Conservation (phyloP, 192 early-diverging fungal genomes). For the Phycomyces nitens region DNA sequence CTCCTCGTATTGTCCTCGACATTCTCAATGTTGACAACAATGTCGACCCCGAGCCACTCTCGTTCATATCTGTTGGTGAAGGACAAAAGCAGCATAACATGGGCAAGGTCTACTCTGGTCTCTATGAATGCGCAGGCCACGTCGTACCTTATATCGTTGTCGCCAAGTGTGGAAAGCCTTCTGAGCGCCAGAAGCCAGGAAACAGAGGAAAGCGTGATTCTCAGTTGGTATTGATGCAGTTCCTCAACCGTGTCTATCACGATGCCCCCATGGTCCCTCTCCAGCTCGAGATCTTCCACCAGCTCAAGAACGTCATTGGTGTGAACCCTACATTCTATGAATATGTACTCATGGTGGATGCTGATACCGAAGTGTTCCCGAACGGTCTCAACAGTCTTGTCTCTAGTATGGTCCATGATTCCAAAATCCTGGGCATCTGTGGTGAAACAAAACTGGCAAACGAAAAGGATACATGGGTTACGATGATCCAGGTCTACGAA, state of each 20-base stretch:
- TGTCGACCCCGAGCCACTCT: conserved; percentile 71
- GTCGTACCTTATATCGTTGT: conserved; percentile 93
- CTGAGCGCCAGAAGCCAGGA: conserved; percentile 82
- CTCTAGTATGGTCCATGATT: conserved; percentile 84
- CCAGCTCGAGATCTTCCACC: conserved; percentile 97
- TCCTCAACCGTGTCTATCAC: conserved; percentile 95
- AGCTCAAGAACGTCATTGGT: conserved; percentile 98
- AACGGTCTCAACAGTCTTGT: conserved; percentile 91
- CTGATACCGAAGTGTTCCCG: conserved; percentile 90
- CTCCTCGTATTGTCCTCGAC: conserved; percentile 91
- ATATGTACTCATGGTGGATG: conserved; percentile 96
- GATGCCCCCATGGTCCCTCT: conserved; percentile 91
- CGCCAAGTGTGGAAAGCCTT: conserved; percentile 87
- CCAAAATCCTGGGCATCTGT: conserved; percentile 90
- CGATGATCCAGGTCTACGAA: conserved; percentile 99
- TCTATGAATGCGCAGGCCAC: conserved; percentile 90
- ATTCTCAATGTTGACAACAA: conserved; percentile 82
- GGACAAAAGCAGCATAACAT: conserved; percentile 91
- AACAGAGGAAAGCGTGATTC: conserved; percentile 99
- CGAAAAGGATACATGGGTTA: conserved; percentile 92
- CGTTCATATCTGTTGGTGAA: conserved; percentile 87
- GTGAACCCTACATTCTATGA: conserved; percentile 95
- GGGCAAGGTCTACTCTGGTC: conserved; percentile 94
- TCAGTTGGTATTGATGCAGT: conserved; percentile 96
- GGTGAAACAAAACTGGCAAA: conserved; percentile 95